phyloP scores from a whole-genome alignment of 2,329 filamentous ascomycete species.

The Dactylellina haptotyla region DNA sequence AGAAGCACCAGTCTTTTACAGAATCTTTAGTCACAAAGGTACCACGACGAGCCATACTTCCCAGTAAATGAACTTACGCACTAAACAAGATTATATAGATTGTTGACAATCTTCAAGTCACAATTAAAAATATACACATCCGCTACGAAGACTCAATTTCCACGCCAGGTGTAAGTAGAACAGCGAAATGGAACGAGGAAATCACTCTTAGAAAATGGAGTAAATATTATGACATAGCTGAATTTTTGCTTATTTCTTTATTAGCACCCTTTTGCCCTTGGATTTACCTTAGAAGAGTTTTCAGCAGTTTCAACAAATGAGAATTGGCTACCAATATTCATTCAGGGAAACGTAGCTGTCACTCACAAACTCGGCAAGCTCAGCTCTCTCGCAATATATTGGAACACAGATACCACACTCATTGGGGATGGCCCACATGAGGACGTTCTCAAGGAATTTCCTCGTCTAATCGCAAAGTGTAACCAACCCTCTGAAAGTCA shows the following conservation, averaged over 20 bases:
- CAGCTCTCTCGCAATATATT: slow-evolving; percentile 90
- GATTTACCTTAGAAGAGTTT: slow-evolving; percentile 92
- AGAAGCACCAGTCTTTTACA: slow-evolving; percentile 97
- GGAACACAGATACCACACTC: slow-evolving; percentile 92
- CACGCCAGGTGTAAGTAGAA: slow-evolving; percentile 71
- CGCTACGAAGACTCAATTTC: slow-evolving; percentile 98
- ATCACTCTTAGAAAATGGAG: not conserved
- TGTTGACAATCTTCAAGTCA: slow-evolving; percentile 97
- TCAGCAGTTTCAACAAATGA: slow-evolving; percentile 96
- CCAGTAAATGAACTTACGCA: not conserved
- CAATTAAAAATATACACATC: slow-evolving; percentile 97
- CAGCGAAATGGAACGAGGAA: not conserved
- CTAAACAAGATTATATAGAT: slow-evolving; percentile 65
- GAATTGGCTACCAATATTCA: slow-evolving; percentile 94
- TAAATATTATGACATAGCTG: no score
- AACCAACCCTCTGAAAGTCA: slow-evolving; percentile 72
- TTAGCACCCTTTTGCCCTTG: slow-evolving; percentile 86
- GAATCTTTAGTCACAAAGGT: slow-evolving; percentile 87
- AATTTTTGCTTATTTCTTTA: not conserved
- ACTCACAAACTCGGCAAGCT: slow-evolving; percentile 95
- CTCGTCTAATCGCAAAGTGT: slow-evolving; percentile 78
- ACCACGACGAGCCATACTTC: not conserved
- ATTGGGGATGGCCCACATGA: slow-evolving; percentile 82
- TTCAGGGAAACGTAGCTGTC: slow-evolving; percentile 81
- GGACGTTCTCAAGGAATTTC: slow-evolving; percentile 80